These are phyloP conservation scores for Nothophoma quercina DNA, from an alignment of 2,329 filamentous ascomycete genomes.

Conservation along the genomic window DNA sequence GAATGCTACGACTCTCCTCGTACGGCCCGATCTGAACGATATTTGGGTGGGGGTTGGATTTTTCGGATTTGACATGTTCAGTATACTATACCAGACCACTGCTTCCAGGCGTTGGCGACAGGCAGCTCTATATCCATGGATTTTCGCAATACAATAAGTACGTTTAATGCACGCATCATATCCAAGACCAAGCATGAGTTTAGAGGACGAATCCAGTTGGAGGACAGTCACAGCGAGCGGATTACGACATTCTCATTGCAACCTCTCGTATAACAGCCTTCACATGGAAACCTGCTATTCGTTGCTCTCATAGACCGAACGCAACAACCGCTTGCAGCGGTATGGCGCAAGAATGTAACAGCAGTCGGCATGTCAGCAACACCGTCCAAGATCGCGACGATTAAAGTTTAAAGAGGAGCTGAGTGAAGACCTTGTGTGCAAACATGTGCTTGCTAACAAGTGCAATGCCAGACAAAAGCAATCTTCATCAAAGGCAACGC, in stretches of 20 bases:
- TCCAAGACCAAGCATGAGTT: neutral
- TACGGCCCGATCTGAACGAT: neutral
- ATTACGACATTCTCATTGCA: constrained; percentile 8
- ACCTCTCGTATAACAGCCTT: constrained; percentile 10
- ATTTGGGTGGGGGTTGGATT: neutral
- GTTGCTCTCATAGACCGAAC: constrained; percentile 6
- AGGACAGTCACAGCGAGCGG: neutral
- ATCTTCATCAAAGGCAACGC: neutral
- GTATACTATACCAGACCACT: constrained; percentile 25
- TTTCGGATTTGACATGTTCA: constrained; percentile 12
- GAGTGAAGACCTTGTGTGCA: neutral
- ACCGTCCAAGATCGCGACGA: neutral
- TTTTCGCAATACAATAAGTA: constrained; percentile 15
- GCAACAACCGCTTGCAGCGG: constrained; percentile 12
- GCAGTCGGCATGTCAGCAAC: constrained; percentile 13
- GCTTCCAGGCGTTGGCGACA: constrained; percentile 25
- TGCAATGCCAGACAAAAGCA: neutral
- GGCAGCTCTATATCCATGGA: constrained; percentile 30
- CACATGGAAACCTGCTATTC: neutral
- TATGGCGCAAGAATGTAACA: constrained; percentile 13
- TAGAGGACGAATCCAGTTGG: neutral
- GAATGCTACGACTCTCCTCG: constrained; percentile 15
- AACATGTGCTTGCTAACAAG: neutral
- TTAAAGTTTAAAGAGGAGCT: neutral
- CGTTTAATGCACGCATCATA: neutral